Percentiles rank a stretch among this genome's conserved stretches.
phyloP scores from a whole-genome alignment of 176 grass and related monocot genomes.

The Oryza officinalis region DNA sequence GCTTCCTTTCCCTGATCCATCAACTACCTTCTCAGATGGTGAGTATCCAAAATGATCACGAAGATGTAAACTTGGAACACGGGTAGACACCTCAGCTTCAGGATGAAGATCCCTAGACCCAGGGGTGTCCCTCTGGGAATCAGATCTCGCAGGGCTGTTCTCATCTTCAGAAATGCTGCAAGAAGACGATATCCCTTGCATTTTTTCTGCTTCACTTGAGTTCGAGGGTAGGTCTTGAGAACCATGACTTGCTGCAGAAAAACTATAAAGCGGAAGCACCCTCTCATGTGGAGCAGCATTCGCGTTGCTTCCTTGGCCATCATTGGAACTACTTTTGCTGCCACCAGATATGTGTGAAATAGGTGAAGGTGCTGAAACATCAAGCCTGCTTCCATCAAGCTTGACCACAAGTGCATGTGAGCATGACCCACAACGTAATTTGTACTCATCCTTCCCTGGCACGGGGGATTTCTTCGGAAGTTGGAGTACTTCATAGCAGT shows the following conservation, averaged over 20 bases:
- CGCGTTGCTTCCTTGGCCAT: constrained; percentile 40
- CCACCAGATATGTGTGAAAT: constrained; percentile 38
- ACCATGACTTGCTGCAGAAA: constrained; percentile 64
- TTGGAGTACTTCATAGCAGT: constrained; percentile 88
- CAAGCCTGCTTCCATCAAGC: constrained; percentile 70
- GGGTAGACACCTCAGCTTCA: constrained; percentile 51
- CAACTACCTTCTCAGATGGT: constrained; percentile 48
- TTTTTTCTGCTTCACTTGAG: constrained; percentile 57
- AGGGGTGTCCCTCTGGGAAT: constrained; percentile 56
- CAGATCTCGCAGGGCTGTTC: constrained; percentile 50
- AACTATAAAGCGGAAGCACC: constrained; percentile 68
- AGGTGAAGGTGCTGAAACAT: constrained; percentile 62
- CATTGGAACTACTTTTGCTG: constrained; percentile 47
- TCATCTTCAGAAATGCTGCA: constrained; percentile 62
- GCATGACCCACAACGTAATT: constrained; percentile 78
- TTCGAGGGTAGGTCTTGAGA: constrained; percentile 54
- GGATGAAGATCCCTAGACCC: constrained; percentile 44
- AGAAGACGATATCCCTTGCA: constrained; percentile 56
- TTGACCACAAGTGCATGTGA: constrained; percentile 67
- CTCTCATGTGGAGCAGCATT: constrained; percentile 39
- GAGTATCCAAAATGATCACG: constrained; percentile 70
- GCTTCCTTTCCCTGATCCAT: constrained; percentile 72
- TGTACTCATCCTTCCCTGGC: constrained; percentile 65
- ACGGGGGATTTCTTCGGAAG: constrained; percentile 58
- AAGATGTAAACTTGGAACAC: constrained; percentile 80